A percentile compares a stretch with the other conserved stretches of the same genome.
These are phyloP conservation scores for Bryoglossum gracile DNA, from an alignment of 495 filamentous ascomycete species.

Conservation along the genomic window DNA sequence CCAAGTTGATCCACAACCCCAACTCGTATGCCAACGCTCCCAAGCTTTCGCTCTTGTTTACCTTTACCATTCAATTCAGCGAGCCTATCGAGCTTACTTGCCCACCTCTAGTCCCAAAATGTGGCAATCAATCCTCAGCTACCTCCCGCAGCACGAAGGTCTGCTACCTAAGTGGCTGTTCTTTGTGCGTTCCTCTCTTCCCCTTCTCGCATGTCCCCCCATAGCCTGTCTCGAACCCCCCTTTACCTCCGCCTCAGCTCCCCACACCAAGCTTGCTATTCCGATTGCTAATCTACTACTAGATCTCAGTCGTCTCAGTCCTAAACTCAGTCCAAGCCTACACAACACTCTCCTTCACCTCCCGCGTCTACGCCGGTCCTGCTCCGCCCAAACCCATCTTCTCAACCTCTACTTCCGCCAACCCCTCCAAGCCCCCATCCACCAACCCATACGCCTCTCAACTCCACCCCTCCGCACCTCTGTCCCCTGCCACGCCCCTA, in stretches of 20 bases:
- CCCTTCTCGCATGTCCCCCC: conserved; percentile 9
- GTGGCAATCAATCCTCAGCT: conserved; percentile 22
- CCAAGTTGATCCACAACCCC: too few relatives aligned
- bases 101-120: too few relatives aligned
- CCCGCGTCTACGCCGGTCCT: conserved; percentile 64
- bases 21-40: too few relatives aligned
- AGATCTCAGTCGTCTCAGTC: conserved; percentile 72
- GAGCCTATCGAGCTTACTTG: too few relatives aligned
- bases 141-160: conserved; percentile 50
- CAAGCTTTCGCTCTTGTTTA: too few relatives aligned
- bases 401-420: conserved; percentile 19
- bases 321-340: conserved; percentile 81
- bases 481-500: conserved; percentile 54
- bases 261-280: too few relatives aligned
- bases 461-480: conserved; percentile 36
- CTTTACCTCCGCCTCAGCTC: too few relatives aligned
- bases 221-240: too few relatives aligned
- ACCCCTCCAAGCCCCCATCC: conserved; percentile 12
- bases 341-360: conserved; percentile 61
- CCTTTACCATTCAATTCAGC: too few relatives aligned
- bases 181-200: conserved; percentile 38
- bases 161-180: conserved; percentile 61
- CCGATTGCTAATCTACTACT: too few relatives aligned
- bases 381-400: too few relatives aligned
- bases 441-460: too few relatives aligned